A percentile compares a stretch with the other conserved stretches of the same genome.
These are phyloP conservation scores for Phytopythium vexans DNA, from an alignment of 352 stramenopile species.

Conservation along the genomic window DNA sequence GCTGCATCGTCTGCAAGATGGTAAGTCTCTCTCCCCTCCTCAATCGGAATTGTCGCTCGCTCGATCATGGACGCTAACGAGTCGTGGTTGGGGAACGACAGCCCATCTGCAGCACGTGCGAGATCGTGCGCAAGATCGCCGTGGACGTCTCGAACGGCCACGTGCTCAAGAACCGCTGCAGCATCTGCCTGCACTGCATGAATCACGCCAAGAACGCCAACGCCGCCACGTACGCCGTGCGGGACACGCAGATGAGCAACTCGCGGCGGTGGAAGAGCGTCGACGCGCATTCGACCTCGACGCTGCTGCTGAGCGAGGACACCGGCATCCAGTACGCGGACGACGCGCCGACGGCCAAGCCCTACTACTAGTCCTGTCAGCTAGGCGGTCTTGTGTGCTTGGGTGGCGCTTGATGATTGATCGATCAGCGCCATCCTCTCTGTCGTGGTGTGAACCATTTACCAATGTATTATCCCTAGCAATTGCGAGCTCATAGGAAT, in stretches of 20 bases:
- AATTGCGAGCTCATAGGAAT: too few species aligned
- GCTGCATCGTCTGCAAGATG: constrained; percentile 25
- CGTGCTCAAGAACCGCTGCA: constrained; percentile 26
- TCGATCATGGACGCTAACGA: too few species aligned
- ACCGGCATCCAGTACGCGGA: too few species aligned
- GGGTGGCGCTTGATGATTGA: too few species aligned
- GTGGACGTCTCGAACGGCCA: constrained; percentile 16
- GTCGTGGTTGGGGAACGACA: constrained; percentile 1
- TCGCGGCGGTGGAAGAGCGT: constrained; percentile 17
- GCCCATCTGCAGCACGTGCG: constrained; percentile 25
- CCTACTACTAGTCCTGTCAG: too few species aligned
- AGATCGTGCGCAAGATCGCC: constrained; percentile 26
- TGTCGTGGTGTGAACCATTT: too few species aligned
- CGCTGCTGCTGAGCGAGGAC: constrained; percentile 19
- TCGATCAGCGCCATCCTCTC: too few species aligned
- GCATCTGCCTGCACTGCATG: constrained; percentile 32
- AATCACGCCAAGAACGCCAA: constrained; percentile 19
- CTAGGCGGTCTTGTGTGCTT: too few species aligned
- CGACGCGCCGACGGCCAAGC: too few species aligned
- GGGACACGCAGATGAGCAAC: constrained; percentile 11
- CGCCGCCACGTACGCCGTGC: constrained; percentile 18
- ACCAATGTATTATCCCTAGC: too few species aligned
- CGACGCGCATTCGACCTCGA: constrained; percentile 15
- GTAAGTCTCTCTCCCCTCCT: too few species aligned
- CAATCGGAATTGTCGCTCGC: too few species aligned